These are phyloP conservation scores for Coemansia javaensis DNA, from an alignment of 192 early-diverging fungal genomes.

Conservation along the genomic window DNA sequence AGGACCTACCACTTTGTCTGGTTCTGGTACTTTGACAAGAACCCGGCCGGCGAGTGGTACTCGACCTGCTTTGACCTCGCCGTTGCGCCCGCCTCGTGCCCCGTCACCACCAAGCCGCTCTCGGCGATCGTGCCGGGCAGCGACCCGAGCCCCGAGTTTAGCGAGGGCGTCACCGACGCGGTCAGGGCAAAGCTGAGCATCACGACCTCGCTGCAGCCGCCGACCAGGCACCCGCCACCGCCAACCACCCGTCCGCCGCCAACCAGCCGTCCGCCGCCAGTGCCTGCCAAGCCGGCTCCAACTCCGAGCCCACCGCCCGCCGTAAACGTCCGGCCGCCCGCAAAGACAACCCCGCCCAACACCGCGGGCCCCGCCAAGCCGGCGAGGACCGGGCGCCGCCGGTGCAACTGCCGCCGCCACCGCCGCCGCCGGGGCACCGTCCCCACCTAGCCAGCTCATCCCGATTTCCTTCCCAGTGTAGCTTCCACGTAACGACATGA, in stretches of 20 bases:
- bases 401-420: too few species aligned
- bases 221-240: not conserved
- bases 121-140: slow-evolving; percentile 6
- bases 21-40: slow-evolving; percentile 62
- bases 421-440: too few species aligned
- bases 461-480: too few species aligned
- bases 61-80: slow-evolving; percentile 59
- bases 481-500: too few species aligned
- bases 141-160: slow-evolving; percentile 17
- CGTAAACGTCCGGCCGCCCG: too few species aligned
- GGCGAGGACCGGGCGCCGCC: too few species aligned
- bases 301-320: too few species aligned
- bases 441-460: too few species aligned
- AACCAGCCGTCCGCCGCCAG: too few species aligned
- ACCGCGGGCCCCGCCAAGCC: too few species aligned
- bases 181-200: slow-evolving; percentile 7
- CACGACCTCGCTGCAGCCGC: slow-evolving; percentile 7
- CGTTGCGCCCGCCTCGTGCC: slow-evolving; percentile 18
- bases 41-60: slow-evolving; percentile 58
- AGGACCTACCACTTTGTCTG: slow-evolving; percentile 52
- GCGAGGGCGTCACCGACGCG: slow-evolving; percentile 14
- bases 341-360: too few species aligned
- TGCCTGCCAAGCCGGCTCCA: too few species aligned
- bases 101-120: slow-evolving; percentile 8
- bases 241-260: not conserved